Base-by-base conservation (phyloP, 768 basidiomycete species). In the Fomitopsis serialis region DNA sequence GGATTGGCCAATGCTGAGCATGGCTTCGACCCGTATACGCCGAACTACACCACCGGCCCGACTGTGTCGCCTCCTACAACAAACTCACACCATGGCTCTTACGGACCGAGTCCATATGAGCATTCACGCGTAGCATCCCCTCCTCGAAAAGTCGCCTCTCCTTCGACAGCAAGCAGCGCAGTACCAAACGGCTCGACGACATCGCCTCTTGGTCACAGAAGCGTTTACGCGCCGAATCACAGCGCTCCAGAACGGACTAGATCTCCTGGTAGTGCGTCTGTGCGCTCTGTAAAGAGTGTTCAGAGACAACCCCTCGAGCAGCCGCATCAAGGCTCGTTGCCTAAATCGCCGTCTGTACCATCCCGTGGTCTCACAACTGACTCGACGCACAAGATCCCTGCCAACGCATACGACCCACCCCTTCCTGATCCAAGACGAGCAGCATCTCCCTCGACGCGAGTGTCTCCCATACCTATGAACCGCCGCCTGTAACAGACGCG, bases 111-210 rank as follows among this genome's bases (percentile, higher is more conserved):
- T 19, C 50, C 24, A n/a, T 51, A 51, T 21, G 50, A 35, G 48
- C 55, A 46, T 52, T 24, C 57, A 57, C 32, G 36, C 52, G 23
- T 47, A 40, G 66, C 63, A 42, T 56, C 49, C 7, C 53, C 54
- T 2, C 53, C 54, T 2, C 53, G 56, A n/a, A 40, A 50, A 32
- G 49, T 54, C 4, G 40, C 29, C 29, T 57, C 58, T 25, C 58
- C 53, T 48, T 48, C 25, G 46, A 7, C 37, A 4, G 15, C 37
- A 40, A 40, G 15, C 19, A 15, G 13, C 37, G 46, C 17, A 10
- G 6, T 25, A 5, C 25, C 24, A 22, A 29, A 12, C 10, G 32
- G 29, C 17, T 15, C 34, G 11, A 40, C 15, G 15, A 27, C 12
- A 7, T 29, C 46, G 29, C n/a, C 46, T 23, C 10, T 17, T 11